Base-by-base conservation (phyloP, 805 yeast genomes). In the Starmerella stigmatis region DNA sequence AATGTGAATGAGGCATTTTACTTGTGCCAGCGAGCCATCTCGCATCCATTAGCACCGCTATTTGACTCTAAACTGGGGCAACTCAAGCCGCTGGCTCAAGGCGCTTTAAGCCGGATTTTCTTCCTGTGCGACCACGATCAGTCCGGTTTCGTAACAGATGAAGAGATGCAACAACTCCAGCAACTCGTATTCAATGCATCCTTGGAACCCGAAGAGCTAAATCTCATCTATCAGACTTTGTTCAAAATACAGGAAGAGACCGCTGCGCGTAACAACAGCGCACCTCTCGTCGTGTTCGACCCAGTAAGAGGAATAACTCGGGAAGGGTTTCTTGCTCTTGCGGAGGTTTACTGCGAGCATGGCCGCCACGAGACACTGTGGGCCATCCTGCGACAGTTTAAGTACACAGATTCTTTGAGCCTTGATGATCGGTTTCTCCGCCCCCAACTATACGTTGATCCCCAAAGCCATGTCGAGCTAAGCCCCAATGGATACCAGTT, bases 281-380 rank as follows among this genome's bases (percentile, higher is more conserved):
- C 16, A 8, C 13, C 32, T 1, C 13, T 10, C 3, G 10, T 27
- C 19, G 30, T 44, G 11, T 35, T 39, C 21, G 27, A 50, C 34
- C 27, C 27, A 3, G 19, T 12, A 3, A 64, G 61, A 40, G 94
- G 94, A 0, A 66, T 89, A 2, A 74, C 84, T 0, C 73, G 71
- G 42, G 76, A 74, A 37, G 97, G 94, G 0, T 92, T 92, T 57
- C 64, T 92, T 3, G 65, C 76, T 0, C 66, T 92, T 43, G 86
- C 85, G 62, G 82, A 80, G 57, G 64, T 84, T 21, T 92, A 82
- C 60, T 94, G 94, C 1, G 94, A 86, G 54, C 75, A 76, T 29
- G 99, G 98, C 0, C 69, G 97, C 26, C 97, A 92, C 61, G 99
- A 92, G 60, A 92, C 97, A 0, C 81, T 86, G 0, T 92, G 99